These are phyloP conservation scores for Saccharomyces pastorianus DNA, from an alignment of 1,139 yeast species.

Conservation along the genomic window DNA sequence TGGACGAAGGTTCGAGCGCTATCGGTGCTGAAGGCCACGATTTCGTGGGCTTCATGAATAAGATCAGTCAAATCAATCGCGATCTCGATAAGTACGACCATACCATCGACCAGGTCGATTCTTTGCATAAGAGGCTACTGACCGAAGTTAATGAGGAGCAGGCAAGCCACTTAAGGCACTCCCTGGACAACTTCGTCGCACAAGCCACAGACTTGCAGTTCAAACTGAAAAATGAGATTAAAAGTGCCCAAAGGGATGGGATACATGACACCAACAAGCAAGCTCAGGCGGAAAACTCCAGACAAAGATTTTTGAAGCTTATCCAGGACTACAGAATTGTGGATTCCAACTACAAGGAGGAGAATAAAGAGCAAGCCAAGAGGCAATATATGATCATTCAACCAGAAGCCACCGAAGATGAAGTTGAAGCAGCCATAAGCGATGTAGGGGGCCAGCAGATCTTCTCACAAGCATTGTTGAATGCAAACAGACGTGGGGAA, in stretches of 20 bases:
- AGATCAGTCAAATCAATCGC: slow-evolving; percentile 73
- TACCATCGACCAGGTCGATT: slow-evolving; percentile 68
- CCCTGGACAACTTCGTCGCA: slow-evolving; percentile 66
- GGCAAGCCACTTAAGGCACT: slow-evolving; percentile 61
- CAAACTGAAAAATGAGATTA: slow-evolving; percentile 66
- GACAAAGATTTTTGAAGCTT: slow-evolving; percentile 75
- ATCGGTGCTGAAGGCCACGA: slow-evolving; percentile 35
- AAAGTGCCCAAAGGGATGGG: slow-evolving; percentile 65
- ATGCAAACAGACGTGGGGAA: slow-evolving; percentile 91
- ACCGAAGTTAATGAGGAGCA: slow-evolving; percentile 82
- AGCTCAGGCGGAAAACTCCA: slow-evolving; percentile 84
- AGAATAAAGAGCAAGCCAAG: slow-evolving; percentile 80
- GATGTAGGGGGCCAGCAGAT: slow-evolving; percentile 83
- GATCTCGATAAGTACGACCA: slow-evolving; percentile 74
- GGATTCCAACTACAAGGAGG: slow-evolving; percentile 80
- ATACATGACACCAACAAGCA: slow-evolving; percentile 69
- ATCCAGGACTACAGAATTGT: slow-evolving; percentile 82
- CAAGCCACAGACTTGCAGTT: slow-evolving; percentile 77
- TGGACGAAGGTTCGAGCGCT: slow-evolving; percentile 5
- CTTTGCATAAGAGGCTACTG: slow-evolving; percentile 71
- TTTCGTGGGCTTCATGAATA: slow-evolving; percentile 72
- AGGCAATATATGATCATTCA: slow-evolving; percentile 89
- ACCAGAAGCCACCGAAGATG: slow-evolving; percentile 86
- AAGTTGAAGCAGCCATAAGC: slow-evolving; percentile 74
- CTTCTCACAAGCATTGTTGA: slow-evolving; percentile 87